These are phyloP conservation scores for Saturnispora diversa DNA, from an alignment of 805 yeast genomes.

Conservation along the genomic window DNA sequence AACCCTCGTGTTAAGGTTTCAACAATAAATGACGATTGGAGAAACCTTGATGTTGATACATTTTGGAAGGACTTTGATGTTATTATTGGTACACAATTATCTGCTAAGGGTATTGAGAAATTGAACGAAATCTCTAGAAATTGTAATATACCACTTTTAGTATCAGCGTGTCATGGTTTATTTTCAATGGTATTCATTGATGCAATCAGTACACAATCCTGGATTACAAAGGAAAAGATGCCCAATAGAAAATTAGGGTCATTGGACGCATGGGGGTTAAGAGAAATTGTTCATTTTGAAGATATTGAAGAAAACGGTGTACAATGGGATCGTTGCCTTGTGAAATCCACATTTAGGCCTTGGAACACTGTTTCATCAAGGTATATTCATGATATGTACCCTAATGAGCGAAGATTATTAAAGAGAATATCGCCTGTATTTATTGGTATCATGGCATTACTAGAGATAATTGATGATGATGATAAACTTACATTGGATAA, in stretches of 20 bases:
- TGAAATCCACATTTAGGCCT: slow-evolving; percentile 32
- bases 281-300: slow-evolving; percentile 32
- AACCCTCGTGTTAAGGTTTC: slow-evolving; percentile 67
- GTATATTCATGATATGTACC: slow-evolving; percentile 12
- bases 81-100: slow-evolving; percentile 66
- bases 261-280: slow-evolving; percentile 6
- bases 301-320: slow-evolving; percentile 29
- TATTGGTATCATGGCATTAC: slow-evolving; percentile 51
- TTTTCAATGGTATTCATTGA: slow-evolving; percentile 80
- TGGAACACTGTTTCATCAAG: slow-evolving; percentile 24
- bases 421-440: slow-evolving; percentile 47
- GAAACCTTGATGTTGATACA: slow-evolving; percentile 18
- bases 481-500: slow-evolving; percentile 14
- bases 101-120: slow-evolving; percentile 31
- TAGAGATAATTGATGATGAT: slow-evolving; percentile 32
- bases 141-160: slow-evolving; percentile 56
- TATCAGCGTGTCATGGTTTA: slow-evolving; percentile 65
- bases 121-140: slow-evolving; percentile 53
- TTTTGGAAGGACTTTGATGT: slow-evolving; percentile 55
- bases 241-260: slow-evolving; percentile 44
- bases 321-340: slow-evolving; percentile 30
- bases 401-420: slow-evolving; percentile 30
- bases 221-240: slow-evolving; percentile 44
- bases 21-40: slow-evolving; percentile 12
- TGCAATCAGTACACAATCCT: slow-evolving; percentile 54